Conservation (phyloP, 2,329 filamentous ascomycete species). For the Sporothrix pseudoabietina region DNA sequence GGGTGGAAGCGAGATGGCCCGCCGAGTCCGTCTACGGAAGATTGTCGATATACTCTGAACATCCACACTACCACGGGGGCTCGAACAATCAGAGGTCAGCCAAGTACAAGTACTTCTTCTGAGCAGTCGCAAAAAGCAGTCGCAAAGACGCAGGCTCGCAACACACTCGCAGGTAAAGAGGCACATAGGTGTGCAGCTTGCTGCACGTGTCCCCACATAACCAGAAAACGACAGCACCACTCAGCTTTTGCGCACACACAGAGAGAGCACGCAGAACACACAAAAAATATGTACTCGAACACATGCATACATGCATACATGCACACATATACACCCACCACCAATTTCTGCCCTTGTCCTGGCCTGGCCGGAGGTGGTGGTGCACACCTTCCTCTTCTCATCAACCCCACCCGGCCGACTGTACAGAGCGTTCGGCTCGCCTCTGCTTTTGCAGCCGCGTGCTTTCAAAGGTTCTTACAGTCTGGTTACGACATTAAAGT, state of each 20-base stretch:
- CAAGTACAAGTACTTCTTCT: background rate
- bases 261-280: background rate
- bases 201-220: constrained; percentile 14
- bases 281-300: background rate
- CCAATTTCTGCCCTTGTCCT: background rate
- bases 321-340: constrained; percentile 1
- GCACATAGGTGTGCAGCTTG: background rate
- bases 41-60: background rate
- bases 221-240: background rate
- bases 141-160: background rate
- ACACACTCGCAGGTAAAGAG: background rate
- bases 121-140: background rate
- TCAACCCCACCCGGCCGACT: constrained; percentile 16
- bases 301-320: background rate
- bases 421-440: background rate
- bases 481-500: background rate
- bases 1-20: background rate
- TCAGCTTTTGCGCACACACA: background rate
- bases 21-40: background rate
- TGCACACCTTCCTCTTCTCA: background rate
- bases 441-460: background rate
- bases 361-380: background rate
- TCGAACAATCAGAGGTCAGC: background rate
- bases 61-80: background rate
- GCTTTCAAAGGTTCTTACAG: background rate